A percentile compares a stretch with the other conserved stretches of the same genome.
Conservation (phyloP, 371 early-diverging fungal genomes). For the Actinomucor elegans region DNA sequence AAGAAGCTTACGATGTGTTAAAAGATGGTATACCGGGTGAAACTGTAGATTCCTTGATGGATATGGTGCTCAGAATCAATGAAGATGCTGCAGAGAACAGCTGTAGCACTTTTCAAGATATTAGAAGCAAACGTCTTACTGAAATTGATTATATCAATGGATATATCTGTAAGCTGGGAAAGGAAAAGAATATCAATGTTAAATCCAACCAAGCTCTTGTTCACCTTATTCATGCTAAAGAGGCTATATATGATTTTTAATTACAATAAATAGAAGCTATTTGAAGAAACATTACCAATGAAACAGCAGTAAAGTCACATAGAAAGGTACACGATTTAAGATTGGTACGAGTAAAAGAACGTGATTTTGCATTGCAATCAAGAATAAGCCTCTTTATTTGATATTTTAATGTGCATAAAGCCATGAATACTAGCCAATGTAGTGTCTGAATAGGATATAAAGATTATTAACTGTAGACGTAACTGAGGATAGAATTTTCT, state of each 20-base stretch:
- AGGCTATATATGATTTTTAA: constrained; percentile 14
- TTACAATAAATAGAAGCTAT: too few relatives aligned
- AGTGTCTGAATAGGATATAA: too few relatives aligned
- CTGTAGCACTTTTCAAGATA: constrained; percentile 65
- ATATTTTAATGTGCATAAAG: too few relatives aligned
- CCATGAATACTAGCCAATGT: too few relatives aligned
- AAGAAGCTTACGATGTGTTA: constrained; percentile 32
- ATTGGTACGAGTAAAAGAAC: too few relatives aligned
- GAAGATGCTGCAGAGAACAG: constrained; percentile 40
- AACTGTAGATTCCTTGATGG: constrained; percentile 20
- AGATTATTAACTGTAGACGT: too few relatives aligned
- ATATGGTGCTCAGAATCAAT: constrained; percentile 27
- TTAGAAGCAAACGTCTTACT: constrained; percentile 34
- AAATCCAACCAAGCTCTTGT: constrained; percentile 24
- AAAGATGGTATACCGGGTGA: constrained; percentile 24
- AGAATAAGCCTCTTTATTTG: too few relatives aligned
- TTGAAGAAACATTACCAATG: too few relatives aligned
- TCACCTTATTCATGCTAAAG: constrained; percentile 36
- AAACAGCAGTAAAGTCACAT: too few relatives aligned
- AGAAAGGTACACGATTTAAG: too few relatives aligned
- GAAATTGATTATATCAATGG: constrained; percentile 69
- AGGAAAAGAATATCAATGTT: constrained; percentile 8
- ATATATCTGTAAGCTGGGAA: constrained; percentile 40
- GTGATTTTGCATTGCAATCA: too few relatives aligned
- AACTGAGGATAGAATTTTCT: too few relatives aligned